Conservation (phyloP, 164 flowering plant genomes). For the Berberis thunbergii region DNA sequence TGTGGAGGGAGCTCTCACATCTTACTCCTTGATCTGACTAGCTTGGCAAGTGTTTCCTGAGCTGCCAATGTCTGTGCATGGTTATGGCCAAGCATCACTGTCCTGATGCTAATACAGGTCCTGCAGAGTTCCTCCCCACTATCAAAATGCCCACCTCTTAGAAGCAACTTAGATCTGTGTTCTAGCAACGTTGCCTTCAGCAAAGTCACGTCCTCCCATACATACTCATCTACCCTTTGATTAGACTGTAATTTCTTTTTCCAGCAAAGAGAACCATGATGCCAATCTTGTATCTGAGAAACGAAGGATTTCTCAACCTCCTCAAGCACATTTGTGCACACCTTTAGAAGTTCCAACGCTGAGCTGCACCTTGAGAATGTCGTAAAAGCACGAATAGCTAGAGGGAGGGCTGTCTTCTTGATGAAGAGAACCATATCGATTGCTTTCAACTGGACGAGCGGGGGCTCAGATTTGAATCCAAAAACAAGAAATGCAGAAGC, state of each 20-base stretch:
- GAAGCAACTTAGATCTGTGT: conserved; percentile 69
- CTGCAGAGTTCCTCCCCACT: conserved; percentile 81
- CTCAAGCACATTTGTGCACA: conserved; percentile 77
- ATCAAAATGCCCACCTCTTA: conserved; percentile 84
- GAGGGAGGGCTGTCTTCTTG: conserved; percentile 64
- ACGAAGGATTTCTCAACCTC: conserved; percentile 88
- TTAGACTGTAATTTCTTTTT: conserved; percentile 36
- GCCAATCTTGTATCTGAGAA: conserved; percentile 76
- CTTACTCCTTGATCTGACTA: conserved; percentile 77
- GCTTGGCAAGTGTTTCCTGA: conserved; percentile 74
- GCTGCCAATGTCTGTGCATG: conserved; percentile 80
- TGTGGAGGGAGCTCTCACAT: conserved; percentile 23
- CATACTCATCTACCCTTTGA: conserved; percentile 67
- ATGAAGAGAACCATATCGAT: conserved; percentile 66
- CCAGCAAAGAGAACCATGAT: conserved; percentile 82
- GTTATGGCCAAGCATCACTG: conserved; percentile 88
- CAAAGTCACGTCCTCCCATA: conserved; percentile 85
- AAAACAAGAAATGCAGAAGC: conserved; percentile 74
- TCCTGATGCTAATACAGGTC: conserved; percentile 81
- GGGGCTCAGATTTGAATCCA: conserved; percentile 85
- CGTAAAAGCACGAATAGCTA: conserved; percentile 64
- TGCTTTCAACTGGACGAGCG: conserved; percentile 59
- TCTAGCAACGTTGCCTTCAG: conserved; percentile 79
- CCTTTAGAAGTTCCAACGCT: conserved; percentile 71
- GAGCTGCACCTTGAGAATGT: conserved; percentile 75